Conservation (phyloP, 108 stramenopile species). For the Cyclostephanos tholiformis region DNA sequence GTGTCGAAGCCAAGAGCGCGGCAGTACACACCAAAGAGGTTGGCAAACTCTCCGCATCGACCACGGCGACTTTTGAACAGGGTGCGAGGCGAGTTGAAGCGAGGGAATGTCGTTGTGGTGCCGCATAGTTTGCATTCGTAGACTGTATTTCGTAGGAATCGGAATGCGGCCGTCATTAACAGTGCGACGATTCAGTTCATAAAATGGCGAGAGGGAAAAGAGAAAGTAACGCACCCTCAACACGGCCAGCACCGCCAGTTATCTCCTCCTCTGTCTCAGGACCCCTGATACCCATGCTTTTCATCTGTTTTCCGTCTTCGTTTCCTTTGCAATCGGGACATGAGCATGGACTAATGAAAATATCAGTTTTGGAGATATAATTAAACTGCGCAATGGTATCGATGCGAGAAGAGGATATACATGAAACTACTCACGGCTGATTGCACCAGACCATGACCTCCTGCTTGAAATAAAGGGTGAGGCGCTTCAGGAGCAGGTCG, state of each 20-base stretch:
- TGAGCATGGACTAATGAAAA: conserved; percentile 40
- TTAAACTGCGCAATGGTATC: not conserved
- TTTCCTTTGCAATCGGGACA: conserved; percentile 45
- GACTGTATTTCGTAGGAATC: conserved; percentile 34
- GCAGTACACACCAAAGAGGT: conserved; percentile 91
- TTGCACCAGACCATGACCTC: conserved; percentile 87
- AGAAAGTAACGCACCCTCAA: conserved; percentile 49
- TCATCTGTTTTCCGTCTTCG: conserved; percentile 55
- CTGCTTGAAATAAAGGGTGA: conserved; percentile 70
- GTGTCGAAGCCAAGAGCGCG: conserved; percentile 91
- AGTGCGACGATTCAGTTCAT: not conserved
- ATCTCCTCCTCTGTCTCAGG: conserved; percentile 67
- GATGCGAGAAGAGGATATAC: not conserved
- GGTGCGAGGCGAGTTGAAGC: conserved; percentile 85
- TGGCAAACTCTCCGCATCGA: conserved; percentile 98
- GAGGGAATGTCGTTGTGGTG: conserved; percentile 84
- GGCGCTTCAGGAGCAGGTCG: conserved; percentile 70
- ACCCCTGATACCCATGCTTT: conserved; percentile 45
- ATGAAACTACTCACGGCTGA: conserved; percentile 41
- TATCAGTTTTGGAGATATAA: not conserved
- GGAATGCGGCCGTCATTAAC: not conserved
- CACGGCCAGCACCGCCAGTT: conserved; percentile 59
- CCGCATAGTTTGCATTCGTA: conserved; percentile 77
- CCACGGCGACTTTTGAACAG: conserved; percentile 83
- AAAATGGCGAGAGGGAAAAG: not conserved